Conservation (phyloP, 1,139 yeast genomes). For the Geotrichum citri-aurantii region DNA sequence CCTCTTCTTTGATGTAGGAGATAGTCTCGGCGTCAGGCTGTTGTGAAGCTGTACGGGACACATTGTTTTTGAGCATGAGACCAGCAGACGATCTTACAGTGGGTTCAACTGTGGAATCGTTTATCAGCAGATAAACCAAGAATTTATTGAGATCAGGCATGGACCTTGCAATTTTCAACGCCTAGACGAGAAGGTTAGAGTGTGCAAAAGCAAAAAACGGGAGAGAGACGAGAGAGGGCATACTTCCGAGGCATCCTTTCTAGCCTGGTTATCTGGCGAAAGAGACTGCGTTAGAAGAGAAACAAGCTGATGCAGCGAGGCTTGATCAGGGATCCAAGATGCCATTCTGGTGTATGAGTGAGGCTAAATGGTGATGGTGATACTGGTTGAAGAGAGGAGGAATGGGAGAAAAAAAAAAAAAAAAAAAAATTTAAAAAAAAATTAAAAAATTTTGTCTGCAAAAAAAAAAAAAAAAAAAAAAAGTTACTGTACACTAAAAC, state of each 20-base stretch:
- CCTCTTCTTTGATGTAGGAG: slow-evolving; percentile 52
- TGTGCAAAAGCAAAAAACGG: slow-evolving; percentile 1
- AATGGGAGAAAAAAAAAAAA: neutral
- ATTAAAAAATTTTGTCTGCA: neutral
- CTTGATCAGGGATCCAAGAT: slow-evolving; percentile 58
- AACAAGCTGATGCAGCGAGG: slow-evolving; percentile 56
- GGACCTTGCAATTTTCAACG: slow-evolving; percentile 58
- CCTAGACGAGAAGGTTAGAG: slow-evolving; percentile 31
- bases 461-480: neutral
- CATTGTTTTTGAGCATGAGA: slow-evolving; percentile 70
- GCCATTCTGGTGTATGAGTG: slow-evolving; percentile 3
- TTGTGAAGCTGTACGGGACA: slow-evolving; percentile 37
- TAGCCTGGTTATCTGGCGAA: slow-evolving; percentile 49
- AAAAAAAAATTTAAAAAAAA: neutral
- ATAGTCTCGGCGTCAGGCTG: slow-evolving; percentile 19
- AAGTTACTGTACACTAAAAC: neutral
- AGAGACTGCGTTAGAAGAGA: slow-evolving; percentile 61
- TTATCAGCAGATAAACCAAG: slow-evolving; percentile 60
- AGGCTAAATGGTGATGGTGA: neutral
- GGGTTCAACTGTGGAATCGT: slow-evolving; percentile 32
- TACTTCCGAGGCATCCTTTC: slow-evolving; percentile 46
- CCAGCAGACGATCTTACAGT: slow-evolving; percentile 89
- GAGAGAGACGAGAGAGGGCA: slow-evolving; percentile 6
- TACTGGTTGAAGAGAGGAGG: neutral
- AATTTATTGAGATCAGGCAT: slow-evolving; percentile 80